phyloP scores from a whole-genome alignment of 768 basidiomycete species.

The Hygrocybe punicea region DNA sequence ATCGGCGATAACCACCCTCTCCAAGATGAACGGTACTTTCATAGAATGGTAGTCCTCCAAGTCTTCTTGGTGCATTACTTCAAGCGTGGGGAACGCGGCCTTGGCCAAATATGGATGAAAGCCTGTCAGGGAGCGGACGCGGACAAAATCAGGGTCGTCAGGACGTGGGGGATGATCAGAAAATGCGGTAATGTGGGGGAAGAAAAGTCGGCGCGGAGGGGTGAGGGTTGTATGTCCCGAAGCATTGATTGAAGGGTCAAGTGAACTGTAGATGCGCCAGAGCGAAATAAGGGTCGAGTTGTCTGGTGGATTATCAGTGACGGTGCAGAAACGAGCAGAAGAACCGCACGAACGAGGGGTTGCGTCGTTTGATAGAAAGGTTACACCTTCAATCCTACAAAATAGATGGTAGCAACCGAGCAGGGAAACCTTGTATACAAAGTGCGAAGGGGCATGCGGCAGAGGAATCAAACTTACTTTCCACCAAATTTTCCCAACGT shows the following conservation, averaged over 20 bases:
- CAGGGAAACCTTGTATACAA: too few species aligned
- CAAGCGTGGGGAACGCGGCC: slow-evolving; percentile 68
- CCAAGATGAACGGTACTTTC: slow-evolving; percentile 66
- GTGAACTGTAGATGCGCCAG: slow-evolving; percentile 70
- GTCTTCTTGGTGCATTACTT: slow-evolving; percentile 65
- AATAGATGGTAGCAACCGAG: not conserved
- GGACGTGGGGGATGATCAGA: slow-evolving; percentile 42
- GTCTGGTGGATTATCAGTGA: slow-evolving; percentile 34
- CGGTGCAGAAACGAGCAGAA: not conserved
- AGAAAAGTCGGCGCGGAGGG: slow-evolving; percentile 69
- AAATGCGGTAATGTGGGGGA: slow-evolving; percentile 66
- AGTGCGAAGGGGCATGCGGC: too few species aligned
- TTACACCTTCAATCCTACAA: slow-evolving; percentile 60
- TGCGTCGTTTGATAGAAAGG: slow-evolving; percentile 60
- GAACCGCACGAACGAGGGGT: slow-evolving; percentile 43
- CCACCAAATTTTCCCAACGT: slow-evolving; percentile 53
- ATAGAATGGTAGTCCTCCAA: slow-evolving; percentile 74
- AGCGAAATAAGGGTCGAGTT: slow-evolving; percentile 73
- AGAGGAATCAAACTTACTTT: slow-evolving; percentile 40
- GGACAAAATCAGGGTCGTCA: slow-evolving; percentile 19
- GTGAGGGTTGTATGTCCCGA: slow-evolving; percentile 52
- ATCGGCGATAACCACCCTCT: slow-evolving; percentile 76
- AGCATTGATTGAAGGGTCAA: slow-evolving; percentile 45
- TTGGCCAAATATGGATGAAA: slow-evolving; percentile 72
- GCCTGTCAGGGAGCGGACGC: slow-evolving; percentile 51